Evolutionary conservation across 345 rosid genomes (phyloP).

Genomic region (Odontarrhena argentea): DNA sequence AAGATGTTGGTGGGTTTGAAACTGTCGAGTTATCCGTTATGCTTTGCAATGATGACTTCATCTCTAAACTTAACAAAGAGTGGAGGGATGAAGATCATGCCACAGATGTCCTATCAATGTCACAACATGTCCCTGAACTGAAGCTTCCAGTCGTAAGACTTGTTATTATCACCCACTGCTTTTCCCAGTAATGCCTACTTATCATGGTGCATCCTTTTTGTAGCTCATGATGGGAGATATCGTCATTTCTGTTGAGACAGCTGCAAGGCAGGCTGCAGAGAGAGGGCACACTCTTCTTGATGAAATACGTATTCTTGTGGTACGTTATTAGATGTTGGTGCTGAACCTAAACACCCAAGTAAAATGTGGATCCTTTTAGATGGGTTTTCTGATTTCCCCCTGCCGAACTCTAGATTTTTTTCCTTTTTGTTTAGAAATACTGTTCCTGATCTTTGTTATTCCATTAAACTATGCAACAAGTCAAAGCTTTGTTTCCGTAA

Average conservation of each 20-base stretch:
- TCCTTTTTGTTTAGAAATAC: neutral
- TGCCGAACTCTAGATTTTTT: neutral
- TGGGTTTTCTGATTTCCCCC: neutral
- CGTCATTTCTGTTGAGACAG: conserved; percentile 91
- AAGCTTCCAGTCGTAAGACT: conserved; percentile 78
- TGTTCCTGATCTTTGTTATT: conserved; percentile 14
- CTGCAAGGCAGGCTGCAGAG: conserved; percentile 90
- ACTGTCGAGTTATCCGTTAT: conserved; percentile 78
- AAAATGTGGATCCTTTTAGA: neutral
- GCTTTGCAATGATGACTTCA: conserved; percentile 85
- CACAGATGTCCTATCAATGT: conserved; percentile 97
- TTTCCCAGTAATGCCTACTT: conserved; percentile 1
- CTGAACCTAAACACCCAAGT: conserved; percentile 1
- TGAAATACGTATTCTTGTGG: conserved; percentile 93
- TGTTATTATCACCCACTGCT: neutral
- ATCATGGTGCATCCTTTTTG: conserved; percentile 28
- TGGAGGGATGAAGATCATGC: conserved; percentile 96
- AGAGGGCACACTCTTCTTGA: conserved; percentile 87
- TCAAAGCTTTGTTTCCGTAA: neutral
- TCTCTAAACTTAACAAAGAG: conserved; percentile 80
- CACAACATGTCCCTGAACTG: conserved; percentile 73
- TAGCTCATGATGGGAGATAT: conserved; percentile 98
- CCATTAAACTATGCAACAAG: conserved; percentile 9
- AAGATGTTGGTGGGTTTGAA: conserved; percentile 67
- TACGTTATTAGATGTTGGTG: conserved; percentile 39